phyloP scores from a whole-genome alignment of 805 yeast species.

The Teunomyces aglyptinius region DNA sequence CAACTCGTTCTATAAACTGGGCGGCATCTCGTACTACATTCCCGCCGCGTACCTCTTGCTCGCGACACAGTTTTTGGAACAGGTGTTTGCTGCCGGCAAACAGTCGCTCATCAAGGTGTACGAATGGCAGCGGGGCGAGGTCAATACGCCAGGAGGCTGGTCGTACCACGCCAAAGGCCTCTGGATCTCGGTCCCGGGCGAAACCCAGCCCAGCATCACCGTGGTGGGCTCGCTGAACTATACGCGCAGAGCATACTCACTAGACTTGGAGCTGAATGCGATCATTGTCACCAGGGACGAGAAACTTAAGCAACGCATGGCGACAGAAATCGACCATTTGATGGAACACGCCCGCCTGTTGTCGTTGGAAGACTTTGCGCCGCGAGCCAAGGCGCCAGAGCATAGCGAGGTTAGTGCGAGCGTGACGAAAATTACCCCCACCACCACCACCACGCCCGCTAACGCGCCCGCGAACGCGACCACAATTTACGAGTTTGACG shows the following conservation, averaged over 20 bases:
- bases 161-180: constrained; percentile 97
- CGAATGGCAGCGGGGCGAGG: constrained; percentile 89
- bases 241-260: constrained; percentile 82
- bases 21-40: constrained; percentile 74
- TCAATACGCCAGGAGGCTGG: constrained; percentile 85
- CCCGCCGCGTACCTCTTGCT: constrained; percentile 86
- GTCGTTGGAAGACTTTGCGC: constrained; percentile 56
- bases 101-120: constrained; percentile 50
- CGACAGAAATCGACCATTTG: constrained; percentile 61
- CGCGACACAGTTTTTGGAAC: constrained; percentile 64
- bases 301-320: constrained; percentile 55
- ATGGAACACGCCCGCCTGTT: constrained; percentile 51
- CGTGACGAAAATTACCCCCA: constrained; percentile 4
- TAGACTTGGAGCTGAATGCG: constrained; percentile 88
- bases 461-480: background rate
- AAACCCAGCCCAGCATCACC: constrained; percentile 63
- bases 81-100: constrained; percentile 42
- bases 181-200: constrained; percentile 69
- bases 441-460: too few relatives aligned
- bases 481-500: constrained; percentile 38
- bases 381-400: constrained; percentile 16
- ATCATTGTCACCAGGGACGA: constrained; percentile 69
- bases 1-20: constrained; percentile 84
- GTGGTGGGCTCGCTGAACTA: constrained; percentile 92
- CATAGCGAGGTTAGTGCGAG: constrained; percentile 2